A percentile compares a stretch with the other conserved stretches of the same genome.
Conservation (phyloP, 768 basidiomycete species). For the Mycena chlorophos region DNA sequence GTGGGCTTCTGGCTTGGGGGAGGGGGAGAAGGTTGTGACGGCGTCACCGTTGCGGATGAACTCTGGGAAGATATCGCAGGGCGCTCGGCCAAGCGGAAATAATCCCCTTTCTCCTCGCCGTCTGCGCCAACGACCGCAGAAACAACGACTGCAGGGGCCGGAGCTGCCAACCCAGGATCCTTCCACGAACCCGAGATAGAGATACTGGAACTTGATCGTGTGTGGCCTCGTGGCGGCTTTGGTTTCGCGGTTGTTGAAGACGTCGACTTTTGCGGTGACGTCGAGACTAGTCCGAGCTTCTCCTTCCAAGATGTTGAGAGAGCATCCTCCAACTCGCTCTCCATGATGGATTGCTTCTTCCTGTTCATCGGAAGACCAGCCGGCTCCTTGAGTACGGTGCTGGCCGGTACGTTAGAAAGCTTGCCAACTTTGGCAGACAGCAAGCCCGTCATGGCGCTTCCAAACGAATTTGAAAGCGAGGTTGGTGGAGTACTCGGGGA, state of each 20-base stretch:
- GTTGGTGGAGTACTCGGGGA: constrained; percentile 60
- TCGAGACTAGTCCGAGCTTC: constrained; percentile 37
- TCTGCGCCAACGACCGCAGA: constrained; percentile 49
- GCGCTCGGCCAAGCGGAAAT: constrained; percentile 31
- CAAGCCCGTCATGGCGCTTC: constrained; percentile 43
- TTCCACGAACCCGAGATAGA: constrained; percentile 47
- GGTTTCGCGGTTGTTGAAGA: constrained; percentile 34
- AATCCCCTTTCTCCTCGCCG: constrained; percentile 40
- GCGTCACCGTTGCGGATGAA: constrained; percentile 44
- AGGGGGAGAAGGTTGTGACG: constrained; percentile 42
- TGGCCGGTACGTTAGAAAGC: constrained; percentile 16
- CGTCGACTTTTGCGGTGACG: constrained; percentile 40
- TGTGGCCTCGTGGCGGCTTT: constrained; percentile 32
- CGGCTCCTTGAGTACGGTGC: constrained; percentile 22
- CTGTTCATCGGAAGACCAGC: constrained; percentile 36
- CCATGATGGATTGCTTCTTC: constrained; percentile 33
- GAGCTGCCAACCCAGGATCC: constrained; percentile 52
- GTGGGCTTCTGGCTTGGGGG: constrained; percentile 26
- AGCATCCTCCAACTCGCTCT: constrained; percentile 34
- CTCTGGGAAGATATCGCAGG: constrained; percentile 33
- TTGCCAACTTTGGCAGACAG: constrained; percentile 33
- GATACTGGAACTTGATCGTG: constrained; percentile 40
- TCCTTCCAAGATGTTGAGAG: constrained; percentile 43
- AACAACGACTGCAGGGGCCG: constrained; percentile 54
- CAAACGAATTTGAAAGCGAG: constrained; percentile 50